These are phyloP conservation scores for Bremia lactucae DNA, from an alignment of 352 stramenopile genomes.

Conservation along the genomic window DNA sequence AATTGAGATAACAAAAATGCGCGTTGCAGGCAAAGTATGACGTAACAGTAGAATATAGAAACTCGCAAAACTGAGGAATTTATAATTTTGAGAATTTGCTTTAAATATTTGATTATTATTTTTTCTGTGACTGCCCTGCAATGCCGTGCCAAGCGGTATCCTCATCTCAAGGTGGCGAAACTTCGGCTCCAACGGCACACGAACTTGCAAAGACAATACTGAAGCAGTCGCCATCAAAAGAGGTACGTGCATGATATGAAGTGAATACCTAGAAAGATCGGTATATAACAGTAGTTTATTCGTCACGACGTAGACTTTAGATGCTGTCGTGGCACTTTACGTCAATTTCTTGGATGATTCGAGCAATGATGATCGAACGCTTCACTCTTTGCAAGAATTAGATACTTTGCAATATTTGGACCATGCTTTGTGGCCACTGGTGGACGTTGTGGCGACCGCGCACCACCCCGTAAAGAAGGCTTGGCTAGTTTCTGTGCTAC, in stretches of 20 bases:
- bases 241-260: conserved; percentile 10
- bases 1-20: background rate
- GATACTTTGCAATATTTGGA: conserved; percentile 33
- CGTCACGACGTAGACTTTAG: conserved; percentile 11
- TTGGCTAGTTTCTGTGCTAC: conserved; percentile 33
- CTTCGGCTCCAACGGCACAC: conserved; percentile 1
- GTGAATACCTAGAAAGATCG: background rate
- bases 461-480: conserved; percentile 30
- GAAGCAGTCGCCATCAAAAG: conserved; percentile 16
- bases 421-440: conserved; percentile 39
- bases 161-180: conserved; percentile 1
- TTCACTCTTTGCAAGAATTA: conserved; percentile 18
- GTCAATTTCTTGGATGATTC: conserved; percentile 14
- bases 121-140: background rate
- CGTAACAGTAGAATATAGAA: too few species aligned
- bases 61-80: too few species aligned
- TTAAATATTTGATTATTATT: background rate
- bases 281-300: background rate
- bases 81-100: too few species aligned
- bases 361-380: conserved; percentile 11
- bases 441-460: conserved; percentile 5
- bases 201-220: conserved; percentile 5
- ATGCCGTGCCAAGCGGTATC: conserved; percentile 14
- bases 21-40: too few species aligned
- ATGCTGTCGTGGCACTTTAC: conserved; percentile 30